These are phyloP conservation scores for Colletotrichum sp. DNA, from an alignment of 2,329 filamentous ascomycete genomes.

Conservation along the genomic window DNA sequence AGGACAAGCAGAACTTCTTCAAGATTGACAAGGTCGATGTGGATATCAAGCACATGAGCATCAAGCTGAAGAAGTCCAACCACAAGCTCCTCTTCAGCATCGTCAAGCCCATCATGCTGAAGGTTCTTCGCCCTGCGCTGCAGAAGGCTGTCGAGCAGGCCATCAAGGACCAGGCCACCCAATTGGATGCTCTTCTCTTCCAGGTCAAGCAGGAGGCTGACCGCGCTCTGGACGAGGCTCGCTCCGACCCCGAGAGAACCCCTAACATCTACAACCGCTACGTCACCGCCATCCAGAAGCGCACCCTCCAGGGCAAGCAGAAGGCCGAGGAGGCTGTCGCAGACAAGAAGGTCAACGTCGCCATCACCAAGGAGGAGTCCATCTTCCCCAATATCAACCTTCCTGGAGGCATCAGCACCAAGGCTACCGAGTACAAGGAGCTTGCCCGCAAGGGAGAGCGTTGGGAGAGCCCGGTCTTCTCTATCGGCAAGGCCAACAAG, in stretches of 20 bases:
- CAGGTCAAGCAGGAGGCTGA: conserved; percentile 85
- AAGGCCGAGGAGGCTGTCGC: conserved; percentile 68
- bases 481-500: conserved; percentile 77
- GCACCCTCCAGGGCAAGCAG: conserved; percentile 76
- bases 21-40: conserved; percentile 91
- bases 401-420: conserved; percentile 87
- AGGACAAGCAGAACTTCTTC: conserved; percentile 84
- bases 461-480: conserved; percentile 96
- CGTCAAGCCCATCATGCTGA: conserved; percentile 87
- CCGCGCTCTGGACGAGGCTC: conserved; percentile 68
- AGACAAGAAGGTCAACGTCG: conserved; percentile 79
- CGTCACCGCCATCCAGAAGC: conserved; percentile 74
- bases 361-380: conserved; percentile 86
- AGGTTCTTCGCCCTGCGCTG: conserved; percentile 81
- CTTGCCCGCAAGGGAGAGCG: conserved; percentile 85
- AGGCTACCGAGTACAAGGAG: conserved; percentile 93
- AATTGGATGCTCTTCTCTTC: conserved; percentile 75
- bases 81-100: conserved; percentile 90
- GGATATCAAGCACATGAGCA: conserved; percentile 78
- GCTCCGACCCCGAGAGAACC: conserved; percentile 72
- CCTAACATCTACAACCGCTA: conserved; percentile 90
- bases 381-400: conserved; percentile 87
- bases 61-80: conserved; percentile 93
- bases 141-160: conserved; percentile 89
- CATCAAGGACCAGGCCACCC: conserved; percentile 81